Evolutionary conservation across 495 filamentous ascomycete species (phyloP).

Genomic region (Thozetella sp.): DNA sequence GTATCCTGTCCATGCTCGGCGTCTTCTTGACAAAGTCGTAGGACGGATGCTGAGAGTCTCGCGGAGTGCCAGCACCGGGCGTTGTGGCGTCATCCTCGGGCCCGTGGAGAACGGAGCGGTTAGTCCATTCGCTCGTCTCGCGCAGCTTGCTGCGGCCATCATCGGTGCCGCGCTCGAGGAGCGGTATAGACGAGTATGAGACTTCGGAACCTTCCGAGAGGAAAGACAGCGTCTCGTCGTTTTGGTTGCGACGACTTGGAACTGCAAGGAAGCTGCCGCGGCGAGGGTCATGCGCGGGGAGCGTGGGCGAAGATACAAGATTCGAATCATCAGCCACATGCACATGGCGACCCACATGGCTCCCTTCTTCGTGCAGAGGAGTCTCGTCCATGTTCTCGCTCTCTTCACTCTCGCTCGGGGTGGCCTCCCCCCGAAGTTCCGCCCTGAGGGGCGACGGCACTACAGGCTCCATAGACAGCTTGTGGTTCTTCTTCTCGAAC

Average conservation of each 20-base stretch:
- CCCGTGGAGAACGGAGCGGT: slow-evolving; percentile 43
- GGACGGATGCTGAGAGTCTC: slow-evolving; percentile 36
- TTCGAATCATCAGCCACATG: slow-evolving; percentile 37
- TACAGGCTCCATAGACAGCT: slow-evolving; percentile 33
- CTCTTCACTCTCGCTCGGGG: slow-evolving; percentile 8
- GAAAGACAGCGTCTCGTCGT: slow-evolving; percentile 40
- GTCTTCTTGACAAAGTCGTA: slow-evolving; percentile 51
- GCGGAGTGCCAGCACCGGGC: slow-evolving; percentile 28
- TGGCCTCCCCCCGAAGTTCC: slow-evolving; percentile 13
- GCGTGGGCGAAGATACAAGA: slow-evolving; percentile 22
- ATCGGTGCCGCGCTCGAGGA: slow-evolving; percentile 74
- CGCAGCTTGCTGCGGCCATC: slow-evolving; percentile 41
- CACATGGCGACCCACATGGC: slow-evolving; percentile 45
- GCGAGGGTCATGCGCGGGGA: slow-evolving; percentile 12
- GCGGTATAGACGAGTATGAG: slow-evolving; percentile 77
- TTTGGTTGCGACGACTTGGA: slow-evolving; percentile 11
- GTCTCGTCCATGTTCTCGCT: slow-evolving; percentile 13
- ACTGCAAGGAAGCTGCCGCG: slow-evolving; percentile 22
- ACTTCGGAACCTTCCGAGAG: slow-evolving; percentile 47
- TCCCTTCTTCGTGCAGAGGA: slow-evolving; percentile 33
- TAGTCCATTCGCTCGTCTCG: slow-evolving; percentile 40
- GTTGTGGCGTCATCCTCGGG: slow-evolving; percentile 26
- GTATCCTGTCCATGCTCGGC: slow-evolving; percentile 40
- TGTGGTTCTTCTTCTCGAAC: slow-evolving; percentile 57
- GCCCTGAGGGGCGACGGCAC: slow-evolving; percentile 13